Base-by-base conservation (phyloP, 192 early-diverging fungal species). In the Neocallimastix lanati region DNA sequence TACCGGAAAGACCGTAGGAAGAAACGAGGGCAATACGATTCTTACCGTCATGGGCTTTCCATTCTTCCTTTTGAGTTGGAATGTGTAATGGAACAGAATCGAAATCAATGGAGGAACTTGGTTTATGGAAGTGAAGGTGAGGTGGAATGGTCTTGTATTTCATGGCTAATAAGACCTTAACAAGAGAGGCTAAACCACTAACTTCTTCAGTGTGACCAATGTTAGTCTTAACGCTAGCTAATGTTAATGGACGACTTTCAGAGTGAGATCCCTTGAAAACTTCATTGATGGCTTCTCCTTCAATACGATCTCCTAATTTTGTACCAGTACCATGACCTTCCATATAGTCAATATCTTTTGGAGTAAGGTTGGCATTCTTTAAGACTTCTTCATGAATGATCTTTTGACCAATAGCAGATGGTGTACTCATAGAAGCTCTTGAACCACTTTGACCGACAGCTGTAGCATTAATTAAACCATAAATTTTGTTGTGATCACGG, bases 301-400 rank as follows among this genome's bases (percentile, higher is more conserved):
- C 84, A 37, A 85, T 85, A 33, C 83, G 84, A 35, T 84, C 84
- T 33, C 84, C 84, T 29, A 84, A 82, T 6, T 29, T 35, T 18
- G 84, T 84, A 38, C 84, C 84, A 12, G 84, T 84, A 30, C 76
- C 83, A 58, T 84, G 84, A 78, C 58, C 76, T 76, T 84, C 84
- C 37, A 85, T 81, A 33, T 82, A 84, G 29, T 58, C 76, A 29
- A 83, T 83, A 18, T 84, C 84, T 3, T 33, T 29, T 28, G 83
- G 84, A 21, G 78, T 37, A 28, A 80, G 21, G 21, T 38, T 29
- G 28, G 83, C 83, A 12, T 21, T n/a, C 25, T 35, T 14, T 35
- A 80, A 78, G 13, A 78, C 80, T 35, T 80, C 12, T 13, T 58
- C 13, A 25, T 78, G 33, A 28, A 80, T 78, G 4, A 1, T 21